Conservation (phyloP, 345 rosid species). For the Carallia brachiata region DNA sequence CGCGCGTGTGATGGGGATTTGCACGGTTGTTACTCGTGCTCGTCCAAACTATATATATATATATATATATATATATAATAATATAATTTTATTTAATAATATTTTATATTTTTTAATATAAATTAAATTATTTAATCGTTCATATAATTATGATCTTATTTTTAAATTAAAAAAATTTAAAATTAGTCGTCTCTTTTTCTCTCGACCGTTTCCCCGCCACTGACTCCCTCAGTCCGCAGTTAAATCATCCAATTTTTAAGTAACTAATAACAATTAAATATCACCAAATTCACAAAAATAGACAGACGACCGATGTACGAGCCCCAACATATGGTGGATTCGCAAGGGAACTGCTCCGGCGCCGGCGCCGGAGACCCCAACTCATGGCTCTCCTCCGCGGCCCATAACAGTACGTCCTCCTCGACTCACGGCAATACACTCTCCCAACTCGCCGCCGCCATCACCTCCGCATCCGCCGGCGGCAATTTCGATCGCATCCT, state of each 20-base stretch:
- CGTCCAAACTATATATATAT: no score
- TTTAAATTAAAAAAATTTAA: no score
- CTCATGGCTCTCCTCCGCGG: constrained; percentile 55
- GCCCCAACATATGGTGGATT: constrained; percentile 51
- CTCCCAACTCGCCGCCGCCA: constrained; percentile 19
- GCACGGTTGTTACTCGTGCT: not conserved
- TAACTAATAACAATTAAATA: not conserved
- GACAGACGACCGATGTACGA: constrained; percentile 43
- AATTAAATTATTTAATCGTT: no score
- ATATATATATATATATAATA: no score
- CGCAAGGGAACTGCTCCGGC: constrained; percentile 46
- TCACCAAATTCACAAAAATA: not conserved
- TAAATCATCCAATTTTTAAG: no score
- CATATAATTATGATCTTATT: no score
- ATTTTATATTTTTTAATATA: no score
- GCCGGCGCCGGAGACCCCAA: constrained; percentile 55
- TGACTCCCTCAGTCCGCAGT: no score
- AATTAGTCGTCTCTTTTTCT: no score
- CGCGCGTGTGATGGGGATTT: not conserved
- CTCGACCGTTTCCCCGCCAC: no score
- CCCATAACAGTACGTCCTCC: constrained; percentile 35
- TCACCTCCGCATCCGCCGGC: constrained; percentile 23
- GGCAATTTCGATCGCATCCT: constrained; percentile 68
- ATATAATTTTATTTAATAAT: no score
- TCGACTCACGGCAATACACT: constrained; percentile 38